A percentile compares a stretch with the other conserved stretches of the same genome.
Evolutionary conservation across 2,329 filamentous ascomycete genomes (phyloP).

Genomic region (Cladosporium sp.): DNA sequence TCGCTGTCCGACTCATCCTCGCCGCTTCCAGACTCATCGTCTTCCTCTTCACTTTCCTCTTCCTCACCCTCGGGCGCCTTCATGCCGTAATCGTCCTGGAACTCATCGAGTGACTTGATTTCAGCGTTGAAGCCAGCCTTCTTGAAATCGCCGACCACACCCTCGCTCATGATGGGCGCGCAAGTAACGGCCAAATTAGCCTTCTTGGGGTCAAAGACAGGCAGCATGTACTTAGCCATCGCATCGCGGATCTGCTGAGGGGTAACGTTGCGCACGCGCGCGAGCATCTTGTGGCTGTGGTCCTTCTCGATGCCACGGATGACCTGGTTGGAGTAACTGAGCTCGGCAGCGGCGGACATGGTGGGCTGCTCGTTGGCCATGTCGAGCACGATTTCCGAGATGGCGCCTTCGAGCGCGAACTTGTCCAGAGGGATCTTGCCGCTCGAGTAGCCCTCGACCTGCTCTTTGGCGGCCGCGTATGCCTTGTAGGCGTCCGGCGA

Average conservation of each 20-base stretch:
- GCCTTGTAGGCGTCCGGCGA: conserved; percentile 88
- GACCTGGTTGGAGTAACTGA: conserved; percentile 80
- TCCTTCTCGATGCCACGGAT: conserved; percentile 73
- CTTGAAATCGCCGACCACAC: conserved; percentile 72
- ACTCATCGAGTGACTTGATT: conserved; percentile 71
- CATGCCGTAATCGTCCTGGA: conserved; percentile 88
- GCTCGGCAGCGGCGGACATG: conserved; percentile 75
- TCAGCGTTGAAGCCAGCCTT: conserved; percentile 76
- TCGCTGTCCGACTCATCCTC: conserved; percentile 19
- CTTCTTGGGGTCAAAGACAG: conserved; percentile 75
- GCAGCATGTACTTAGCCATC: conserved; percentile 73
- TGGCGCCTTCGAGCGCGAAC: conserved; percentile 82
- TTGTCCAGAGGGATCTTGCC: conserved; percentile 73
- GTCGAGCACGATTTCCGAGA: conserved; percentile 81
- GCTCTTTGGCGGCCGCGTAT: conserved; percentile 71
- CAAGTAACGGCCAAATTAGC: conserved; percentile 89
- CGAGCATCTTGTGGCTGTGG: conserved; percentile 75
- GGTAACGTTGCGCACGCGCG: conserved; percentile 72
- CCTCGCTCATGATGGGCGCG: conserved; percentile 79
- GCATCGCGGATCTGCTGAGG: conserved; percentile 74
- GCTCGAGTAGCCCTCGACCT: conserved; percentile 72
- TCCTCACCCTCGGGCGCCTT: conserved; percentile 63
- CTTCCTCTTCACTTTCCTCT: conserved; percentile 59
- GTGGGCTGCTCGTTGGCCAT: conserved; percentile 89
- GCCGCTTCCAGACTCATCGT: conserved; percentile 48